phyloP scores from a whole-genome alignment of 108 stramenopile genomes.

The Pseudonitzschia multistriata region DNA sequence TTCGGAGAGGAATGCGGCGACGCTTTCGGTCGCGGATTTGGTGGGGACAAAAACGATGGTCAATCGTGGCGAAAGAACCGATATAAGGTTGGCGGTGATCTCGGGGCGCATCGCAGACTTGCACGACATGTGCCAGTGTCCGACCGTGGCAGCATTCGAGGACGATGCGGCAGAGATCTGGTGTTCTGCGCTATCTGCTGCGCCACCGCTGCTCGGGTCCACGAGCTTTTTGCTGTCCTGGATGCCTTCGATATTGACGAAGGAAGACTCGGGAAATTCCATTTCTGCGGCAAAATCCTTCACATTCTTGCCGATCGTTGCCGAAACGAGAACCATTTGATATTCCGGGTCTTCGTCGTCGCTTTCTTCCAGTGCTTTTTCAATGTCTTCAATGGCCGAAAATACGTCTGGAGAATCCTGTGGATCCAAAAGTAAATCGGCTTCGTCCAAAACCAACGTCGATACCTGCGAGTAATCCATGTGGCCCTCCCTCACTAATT shows the following conservation, averaged over 20 bases:
- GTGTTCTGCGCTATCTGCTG: not conserved
- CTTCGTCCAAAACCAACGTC: conserved; percentile 91
- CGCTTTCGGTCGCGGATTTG: conserved; percentile 44
- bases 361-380: conserved; percentile 31
- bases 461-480: conserved; percentile 86
- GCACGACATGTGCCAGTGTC: conserved; percentile 53
- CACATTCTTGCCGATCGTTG: conserved; percentile 45
- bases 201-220: not conserved
- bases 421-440: conserved; percentile 95
- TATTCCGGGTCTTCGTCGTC: conserved; percentile 43
- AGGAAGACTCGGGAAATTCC: conserved; percentile 62
- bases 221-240: conserved; percentile 5
- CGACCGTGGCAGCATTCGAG: conserved; percentile 16
- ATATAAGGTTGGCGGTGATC: conserved; percentile 45
- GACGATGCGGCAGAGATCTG: not conserved
- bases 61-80: conserved; percentile 40
- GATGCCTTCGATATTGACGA: conserved; percentile 20
- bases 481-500: conserved; percentile 80
- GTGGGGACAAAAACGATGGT: conserved; percentile 50
- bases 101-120: conserved; percentile 29
- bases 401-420: conserved; percentile 83
- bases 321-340: conserved; percentile 51
- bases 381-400: conserved; percentile 28
- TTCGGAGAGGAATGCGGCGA: conserved; percentile 39
- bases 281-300: conserved; percentile 59